phyloP scores from a whole-genome alignment of 805 yeast species.

The Nakazawaea peltata region DNA sequence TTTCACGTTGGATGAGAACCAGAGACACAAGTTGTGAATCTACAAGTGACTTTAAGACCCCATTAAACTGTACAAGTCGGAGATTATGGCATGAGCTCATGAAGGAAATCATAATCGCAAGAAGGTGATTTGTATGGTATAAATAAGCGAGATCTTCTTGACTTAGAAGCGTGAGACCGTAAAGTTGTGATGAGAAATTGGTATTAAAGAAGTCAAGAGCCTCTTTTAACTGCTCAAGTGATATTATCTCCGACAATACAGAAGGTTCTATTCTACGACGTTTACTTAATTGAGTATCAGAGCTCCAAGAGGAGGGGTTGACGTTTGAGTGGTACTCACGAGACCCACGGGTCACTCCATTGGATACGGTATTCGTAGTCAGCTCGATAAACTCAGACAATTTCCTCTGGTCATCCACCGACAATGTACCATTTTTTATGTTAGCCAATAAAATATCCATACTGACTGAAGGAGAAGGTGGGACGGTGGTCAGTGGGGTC shows the following conservation, averaged over 20 bases:
- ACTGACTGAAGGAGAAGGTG: no score
- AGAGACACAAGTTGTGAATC: slow-evolving; percentile 17
- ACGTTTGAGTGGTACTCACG: no score
- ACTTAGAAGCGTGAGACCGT: slow-evolving; percentile 53
- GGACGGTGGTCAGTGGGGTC: not conserved
- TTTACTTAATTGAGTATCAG: not conserved
- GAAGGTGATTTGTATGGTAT: slow-evolving; percentile 34
- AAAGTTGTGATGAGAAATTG: slow-evolving; percentile 53
- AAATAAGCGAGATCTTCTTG: slow-evolving; percentile 42
- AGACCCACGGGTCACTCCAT: no score
- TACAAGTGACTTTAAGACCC: slow-evolving; percentile 20
- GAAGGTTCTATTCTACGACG: not conserved
- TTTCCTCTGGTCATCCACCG: no score
- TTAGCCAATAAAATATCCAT: no score
- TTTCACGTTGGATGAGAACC: slow-evolving; percentile 23
- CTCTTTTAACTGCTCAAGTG: slow-evolving; percentile 15
- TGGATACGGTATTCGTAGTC: no score
- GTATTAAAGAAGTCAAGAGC: slow-evolving; percentile 44
- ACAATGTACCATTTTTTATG: no score
- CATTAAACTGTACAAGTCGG: slow-evolving; percentile 16
- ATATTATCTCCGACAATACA: not conserved
- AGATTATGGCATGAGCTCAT: slow-evolving; percentile 60
- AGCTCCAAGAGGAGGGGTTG: no score
- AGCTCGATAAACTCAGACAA: no score
- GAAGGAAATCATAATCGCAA: slow-evolving; percentile 52